phyloP scores from a whole-genome alignment of 768 basidiomycete species.

The Rhodotorula graminis region DNA sequence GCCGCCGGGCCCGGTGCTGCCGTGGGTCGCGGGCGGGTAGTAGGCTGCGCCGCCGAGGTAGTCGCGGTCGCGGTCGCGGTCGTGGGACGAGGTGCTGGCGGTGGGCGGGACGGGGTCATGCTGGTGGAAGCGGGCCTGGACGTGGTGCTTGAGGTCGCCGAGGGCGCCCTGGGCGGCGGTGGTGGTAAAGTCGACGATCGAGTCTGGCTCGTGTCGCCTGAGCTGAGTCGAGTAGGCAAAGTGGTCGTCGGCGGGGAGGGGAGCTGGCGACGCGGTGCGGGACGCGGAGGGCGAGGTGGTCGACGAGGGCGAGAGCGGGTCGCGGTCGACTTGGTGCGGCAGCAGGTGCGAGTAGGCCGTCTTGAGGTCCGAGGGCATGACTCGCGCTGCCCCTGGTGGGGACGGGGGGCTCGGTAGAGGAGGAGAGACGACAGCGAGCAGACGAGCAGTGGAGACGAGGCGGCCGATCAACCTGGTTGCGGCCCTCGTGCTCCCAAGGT shows the following conservation, averaged over 20 bases:
- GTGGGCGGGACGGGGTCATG: constrained; percentile 6
- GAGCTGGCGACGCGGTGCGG: constrained; percentile 2
- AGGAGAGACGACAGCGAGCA: no score
- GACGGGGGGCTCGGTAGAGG: no score
- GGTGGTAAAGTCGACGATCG: constrained; percentile 22
- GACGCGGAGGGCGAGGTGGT: no score
- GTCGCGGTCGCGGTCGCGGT: not conserved
- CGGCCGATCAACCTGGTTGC: not conserved
- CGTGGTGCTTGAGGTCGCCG: constrained; percentile 20
- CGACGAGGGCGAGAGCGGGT: not conserved
- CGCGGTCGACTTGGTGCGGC: not conserved
- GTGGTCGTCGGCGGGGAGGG: constrained; percentile 19
- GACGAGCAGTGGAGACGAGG: no score
- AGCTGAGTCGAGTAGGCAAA: constrained; percentile 29
- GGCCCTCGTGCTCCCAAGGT: no score
- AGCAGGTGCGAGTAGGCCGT: constrained; percentile 23
- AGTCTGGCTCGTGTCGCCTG: constrained; percentile 23
- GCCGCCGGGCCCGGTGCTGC: not conserved
- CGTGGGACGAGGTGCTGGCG: no score
- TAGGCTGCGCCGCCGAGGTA: not conserved
- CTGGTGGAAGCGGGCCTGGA: constrained; percentile 8
- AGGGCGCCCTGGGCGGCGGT: constrained; percentile 5
- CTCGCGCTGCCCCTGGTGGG: no score
- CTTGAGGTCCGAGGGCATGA: constrained; percentile 17
- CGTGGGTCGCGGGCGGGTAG: not conserved